These are phyloP conservation scores for Ascocoryne sarcoides DNA, from an alignment of 2,329 filamentous ascomycete genomes.

Conservation along the genomic window DNA sequence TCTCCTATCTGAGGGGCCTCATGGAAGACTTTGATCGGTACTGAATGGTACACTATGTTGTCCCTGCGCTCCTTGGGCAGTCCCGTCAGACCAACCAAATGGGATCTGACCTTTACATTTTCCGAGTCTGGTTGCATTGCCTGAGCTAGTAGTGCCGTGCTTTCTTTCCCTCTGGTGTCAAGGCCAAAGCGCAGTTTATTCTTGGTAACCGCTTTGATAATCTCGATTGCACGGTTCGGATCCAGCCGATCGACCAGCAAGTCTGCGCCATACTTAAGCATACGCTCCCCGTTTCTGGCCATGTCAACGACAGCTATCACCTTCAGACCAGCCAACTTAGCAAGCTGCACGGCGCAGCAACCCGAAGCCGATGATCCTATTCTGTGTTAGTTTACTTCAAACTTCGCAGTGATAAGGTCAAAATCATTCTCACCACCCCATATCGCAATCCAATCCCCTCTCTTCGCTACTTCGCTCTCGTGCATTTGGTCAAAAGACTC, in stretches of 20 bases:
- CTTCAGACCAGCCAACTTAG: conserved; percentile 54
- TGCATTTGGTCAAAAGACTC: conserved; percentile 53
- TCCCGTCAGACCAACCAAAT: conserved; percentile 60
- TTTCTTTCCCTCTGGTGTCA: conserved; percentile 59
- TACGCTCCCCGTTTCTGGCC: conserved; percentile 53
- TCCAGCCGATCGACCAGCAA: conserved; percentile 62
- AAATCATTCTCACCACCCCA: conserved; percentile 54
- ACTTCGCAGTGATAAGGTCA: neutral
- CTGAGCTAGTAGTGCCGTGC: conserved; percentile 42
- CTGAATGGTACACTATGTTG: conserved; percentile 28
- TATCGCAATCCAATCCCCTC: conserved; percentile 62
- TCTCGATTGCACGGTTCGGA: conserved; percentile 52
- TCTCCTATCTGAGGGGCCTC: conserved; percentile 55
- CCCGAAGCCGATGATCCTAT: conserved; percentile 60
- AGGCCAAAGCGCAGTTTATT: conserved; percentile 56
- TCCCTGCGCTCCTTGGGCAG: conserved; percentile 44
- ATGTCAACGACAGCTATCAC: conserved; percentile 60
- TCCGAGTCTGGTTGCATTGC: conserved; percentile 13
- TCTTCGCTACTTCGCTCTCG: conserved; percentile 42
- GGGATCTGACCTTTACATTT: conserved; percentile 30
- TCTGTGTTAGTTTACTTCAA: conserved; percentile 1
- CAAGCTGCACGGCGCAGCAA: conserved; percentile 57
- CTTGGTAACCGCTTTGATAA: conserved; percentile 51
- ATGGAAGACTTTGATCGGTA: conserved; percentile 72
- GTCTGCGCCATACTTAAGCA: conserved; percentile 46